phyloP scores from a whole-genome alignment of 352 stramenopile genomes.

The Phytophthora boehmeriae region DNA sequence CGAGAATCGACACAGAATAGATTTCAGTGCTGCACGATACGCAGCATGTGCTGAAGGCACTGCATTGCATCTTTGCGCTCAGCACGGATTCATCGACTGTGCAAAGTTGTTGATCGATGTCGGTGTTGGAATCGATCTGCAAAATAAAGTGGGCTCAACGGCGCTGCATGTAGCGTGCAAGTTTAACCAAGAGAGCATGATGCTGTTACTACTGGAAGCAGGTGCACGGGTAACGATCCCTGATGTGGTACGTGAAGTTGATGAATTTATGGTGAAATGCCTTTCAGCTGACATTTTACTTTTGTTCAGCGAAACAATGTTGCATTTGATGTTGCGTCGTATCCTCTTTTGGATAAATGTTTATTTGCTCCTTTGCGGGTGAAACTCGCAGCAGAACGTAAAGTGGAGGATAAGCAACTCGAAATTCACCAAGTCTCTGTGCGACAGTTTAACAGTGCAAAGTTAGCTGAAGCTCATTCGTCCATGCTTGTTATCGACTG shows the following conservation, averaged over 20 bases:
- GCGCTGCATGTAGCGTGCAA: conserved; percentile 65
- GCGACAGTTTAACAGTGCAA: conserved; percentile 19
- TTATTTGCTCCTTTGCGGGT: conserved; percentile 39
- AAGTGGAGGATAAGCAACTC: conserved; percentile 24
- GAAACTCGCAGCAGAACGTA: conserved; percentile 18
- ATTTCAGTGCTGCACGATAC: conserved; percentile 49
- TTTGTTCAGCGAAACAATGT: conserved; percentile 40
- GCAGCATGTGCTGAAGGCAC: conserved; percentile 48
- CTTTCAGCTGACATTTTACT: conserved; percentile 1
- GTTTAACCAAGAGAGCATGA: conserved; percentile 41
- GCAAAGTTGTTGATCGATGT: conserved; percentile 47
- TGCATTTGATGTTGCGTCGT: conserved; percentile 60
- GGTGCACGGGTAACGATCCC: conserved; percentile 52
- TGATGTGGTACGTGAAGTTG: conserved; percentile 37
- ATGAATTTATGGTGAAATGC: not conserved
- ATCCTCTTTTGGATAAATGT: conserved; percentile 43
- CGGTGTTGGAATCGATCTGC: conserved; percentile 39
- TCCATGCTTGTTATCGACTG: conserved; percentile 46
- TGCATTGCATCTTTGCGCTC: conserved; percentile 57
- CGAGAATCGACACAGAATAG: conserved; percentile 41
- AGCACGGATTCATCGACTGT: conserved; percentile 48
- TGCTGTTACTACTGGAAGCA: conserved; percentile 43
- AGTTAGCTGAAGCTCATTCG: conserved; percentile 22
- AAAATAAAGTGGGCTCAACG: conserved; percentile 66
- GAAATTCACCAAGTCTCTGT: conserved; percentile 17